Evolutionary conservation across 352 stramenopile genomes (phyloP), one percentile per base, ranked within the genome.

Genomic region (Pelagophyceae sp.): DNA sequence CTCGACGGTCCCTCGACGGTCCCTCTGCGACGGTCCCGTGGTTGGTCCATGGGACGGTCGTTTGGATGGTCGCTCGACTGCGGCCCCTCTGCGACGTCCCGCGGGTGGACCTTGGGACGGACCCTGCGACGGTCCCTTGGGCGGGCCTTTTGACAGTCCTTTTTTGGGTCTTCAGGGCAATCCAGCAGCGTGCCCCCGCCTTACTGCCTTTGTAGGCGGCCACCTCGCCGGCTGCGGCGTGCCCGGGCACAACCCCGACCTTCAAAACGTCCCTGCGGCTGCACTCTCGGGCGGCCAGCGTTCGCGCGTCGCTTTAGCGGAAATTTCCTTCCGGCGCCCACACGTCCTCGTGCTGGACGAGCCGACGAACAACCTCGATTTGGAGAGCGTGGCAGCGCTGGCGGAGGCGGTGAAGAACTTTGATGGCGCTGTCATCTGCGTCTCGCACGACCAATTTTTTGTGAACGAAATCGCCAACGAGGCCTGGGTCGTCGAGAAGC

Each of bases 201-300:
- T 31, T 31, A n/a, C n/a, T n/a, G n/a, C n/a, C n/a, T n/a, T n/a
- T n/a, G n/a, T n/a, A n/a, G n/a, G n/a, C 54, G 50, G 65, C 17
- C 81, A 84, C 50, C 71, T 84, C n/a, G 76, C 81, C 3, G 78
- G 61, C 33, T 84, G 81, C 63, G 81, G 81, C 67, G 81, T 84
- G 23, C 83, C 81, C 38, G 81, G 77, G 29, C 72, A 51, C 32
- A 63, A 77, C 23, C 72, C 72, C 19, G 79, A 82, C 63, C 60
- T 83, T 31, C 58, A n/a, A n/a, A n/a, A n/a, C n/a, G n/a, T n/a
- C n/a, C n/a, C n/a, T n/a, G n/a, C n/a, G n/a, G n/a, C n/a, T n/a
- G 96, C 91, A 75, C 85, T 99, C 23, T 98, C 91, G 37, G 96
- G 96, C 80, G 95, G 93, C 69, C 92, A 98, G 83, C 97, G 97